phyloP scores from a whole-genome alignment of 768 basidiomycete species.

The Podaxis sp. region DNA sequence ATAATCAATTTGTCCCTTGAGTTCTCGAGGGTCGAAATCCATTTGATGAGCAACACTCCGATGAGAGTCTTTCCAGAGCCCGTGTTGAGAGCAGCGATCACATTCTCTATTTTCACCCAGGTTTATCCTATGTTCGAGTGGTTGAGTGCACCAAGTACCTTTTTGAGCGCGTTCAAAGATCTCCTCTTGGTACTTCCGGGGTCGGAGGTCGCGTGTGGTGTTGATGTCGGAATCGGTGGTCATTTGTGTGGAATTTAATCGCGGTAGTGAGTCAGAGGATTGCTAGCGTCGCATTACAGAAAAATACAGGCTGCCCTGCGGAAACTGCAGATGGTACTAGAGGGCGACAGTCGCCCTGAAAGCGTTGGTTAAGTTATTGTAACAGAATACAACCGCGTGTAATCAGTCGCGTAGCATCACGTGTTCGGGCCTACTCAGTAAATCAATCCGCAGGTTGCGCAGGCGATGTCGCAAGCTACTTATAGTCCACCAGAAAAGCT shows the following conservation, averaged over 20 bases:
- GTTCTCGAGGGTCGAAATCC: constrained; percentile 55
- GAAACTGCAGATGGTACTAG: neutral
- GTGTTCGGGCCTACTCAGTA: neutral
- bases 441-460: constrained; percentile 16
- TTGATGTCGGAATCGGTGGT: neutral
- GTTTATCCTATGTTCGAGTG: neutral
- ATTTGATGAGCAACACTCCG: constrained; percentile 73
- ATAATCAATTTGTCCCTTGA: constrained; percentile 61
- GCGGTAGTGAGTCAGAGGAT: neutral
- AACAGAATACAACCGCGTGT: neutral
- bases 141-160: constrained; percentile 25
- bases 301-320: neutral
- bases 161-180: constrained; percentile 61
- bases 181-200: constrained; percentile 70
- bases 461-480: constrained; percentile 6
- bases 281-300: neutral
- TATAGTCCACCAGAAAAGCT: neutral
- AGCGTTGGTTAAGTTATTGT: neutral
- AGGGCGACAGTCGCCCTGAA: neutral
- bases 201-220: constrained; percentile 18
- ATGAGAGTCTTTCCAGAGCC: constrained; percentile 82
- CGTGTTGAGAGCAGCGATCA: constrained; percentile 74
- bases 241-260: neutral
- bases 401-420: constrained; percentile 3
- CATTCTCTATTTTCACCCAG: constrained; percentile 41